Percentiles rank a stretch among this genome's conserved stretches.
phyloP scores from a whole-genome alignment of 441 rosid species.

The Isatis lusitanica region DNA sequence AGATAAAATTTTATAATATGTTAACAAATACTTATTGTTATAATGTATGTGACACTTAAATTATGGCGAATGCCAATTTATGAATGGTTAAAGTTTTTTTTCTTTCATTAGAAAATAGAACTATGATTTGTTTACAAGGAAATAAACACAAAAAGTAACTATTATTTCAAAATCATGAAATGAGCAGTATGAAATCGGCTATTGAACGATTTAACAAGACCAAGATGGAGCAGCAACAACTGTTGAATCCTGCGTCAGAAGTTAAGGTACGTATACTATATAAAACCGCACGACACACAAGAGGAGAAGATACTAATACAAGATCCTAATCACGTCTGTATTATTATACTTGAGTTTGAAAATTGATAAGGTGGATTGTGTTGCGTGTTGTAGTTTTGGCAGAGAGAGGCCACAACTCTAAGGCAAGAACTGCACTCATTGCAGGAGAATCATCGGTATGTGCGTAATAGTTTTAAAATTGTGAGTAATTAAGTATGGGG shows the following conservation, averaged over 20 bases:
- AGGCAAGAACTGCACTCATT: conserved; percentile 70
- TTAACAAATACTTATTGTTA: neutral
- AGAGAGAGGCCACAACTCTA: conserved; percentile 69
- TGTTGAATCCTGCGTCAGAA: conserved; percentile 58
- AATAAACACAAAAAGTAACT: neutral
- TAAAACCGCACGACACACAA: neutral
- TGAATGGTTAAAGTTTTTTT: no score
- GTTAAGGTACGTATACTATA: conserved; percentile 49
- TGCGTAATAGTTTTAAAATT: neutral
- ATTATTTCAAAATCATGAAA: neutral
- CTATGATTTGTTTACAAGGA: neutral
- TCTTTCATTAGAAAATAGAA: neutral
- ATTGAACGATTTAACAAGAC: conserved; percentile 71
- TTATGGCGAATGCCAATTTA: neutral
- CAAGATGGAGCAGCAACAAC: conserved; percentile 62
- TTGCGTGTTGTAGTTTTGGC: conserved; percentile 63
- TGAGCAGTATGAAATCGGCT: conserved; percentile 67
- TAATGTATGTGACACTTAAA: neutral
- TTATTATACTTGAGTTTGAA: neutral
- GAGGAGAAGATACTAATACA: neutral
- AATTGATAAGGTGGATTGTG: neutral
- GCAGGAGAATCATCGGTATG: conserved; percentile 72
- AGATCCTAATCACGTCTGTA: conserved; percentile 11
- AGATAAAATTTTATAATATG: neutral
- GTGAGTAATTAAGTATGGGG: neutral